Conservation (phyloP, 352 stramenopile species). For the Halophytophthora batemanensis region DNA sequence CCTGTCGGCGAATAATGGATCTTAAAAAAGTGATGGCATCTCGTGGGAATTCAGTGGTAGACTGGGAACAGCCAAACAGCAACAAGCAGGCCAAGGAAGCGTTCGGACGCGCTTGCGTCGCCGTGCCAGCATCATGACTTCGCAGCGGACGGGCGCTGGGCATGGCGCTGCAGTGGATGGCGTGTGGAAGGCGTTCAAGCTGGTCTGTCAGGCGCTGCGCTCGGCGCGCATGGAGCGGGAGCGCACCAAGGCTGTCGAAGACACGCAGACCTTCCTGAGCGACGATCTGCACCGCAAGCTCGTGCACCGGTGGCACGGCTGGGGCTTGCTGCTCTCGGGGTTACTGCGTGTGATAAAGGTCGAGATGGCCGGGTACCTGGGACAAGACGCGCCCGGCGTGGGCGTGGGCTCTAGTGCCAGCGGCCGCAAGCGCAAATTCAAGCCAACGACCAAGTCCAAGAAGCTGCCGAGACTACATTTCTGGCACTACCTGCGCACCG, state of each 20-base stretch:
- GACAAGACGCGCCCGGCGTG: not conserved
- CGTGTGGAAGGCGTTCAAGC: conserved; percentile 48
- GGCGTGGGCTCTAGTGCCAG: not conserved
- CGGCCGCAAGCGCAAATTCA: conserved; percentile 26
- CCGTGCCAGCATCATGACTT: not conserved
- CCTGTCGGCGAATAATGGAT: too few relatives aligned
- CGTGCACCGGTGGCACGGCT: conserved; percentile 72
- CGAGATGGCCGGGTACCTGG: conserved; percentile 48
- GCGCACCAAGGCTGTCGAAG: conserved; percentile 23
- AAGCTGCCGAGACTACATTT: conserved; percentile 37
- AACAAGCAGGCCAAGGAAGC: not conserved
- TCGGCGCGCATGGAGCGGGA: conserved; percentile 36
- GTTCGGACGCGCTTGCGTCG: not conserved
- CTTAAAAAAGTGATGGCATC: too few relatives aligned
- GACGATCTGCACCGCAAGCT: conserved; percentile 43
- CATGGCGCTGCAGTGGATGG: conserved; percentile 19
- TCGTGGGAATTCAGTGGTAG: too few relatives aligned
- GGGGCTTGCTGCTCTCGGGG: conserved; percentile 54
- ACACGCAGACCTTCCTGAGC: conserved; percentile 50
- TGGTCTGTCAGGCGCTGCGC: conserved; percentile 42
- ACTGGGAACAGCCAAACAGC: too few relatives aligned
- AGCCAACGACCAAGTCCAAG: conserved; percentile 22
- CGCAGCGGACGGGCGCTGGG: conserved; percentile 1
- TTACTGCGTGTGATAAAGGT: conserved; percentile 45
- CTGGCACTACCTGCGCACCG: conserved; percentile 59